Percentiles rank a stretch among this genome's conserved stretches.
Evolutionary conservation across 2,329 filamentous ascomycete genomes (phyloP).

Genomic region (Pyrenophora seminiperda): DNA sequence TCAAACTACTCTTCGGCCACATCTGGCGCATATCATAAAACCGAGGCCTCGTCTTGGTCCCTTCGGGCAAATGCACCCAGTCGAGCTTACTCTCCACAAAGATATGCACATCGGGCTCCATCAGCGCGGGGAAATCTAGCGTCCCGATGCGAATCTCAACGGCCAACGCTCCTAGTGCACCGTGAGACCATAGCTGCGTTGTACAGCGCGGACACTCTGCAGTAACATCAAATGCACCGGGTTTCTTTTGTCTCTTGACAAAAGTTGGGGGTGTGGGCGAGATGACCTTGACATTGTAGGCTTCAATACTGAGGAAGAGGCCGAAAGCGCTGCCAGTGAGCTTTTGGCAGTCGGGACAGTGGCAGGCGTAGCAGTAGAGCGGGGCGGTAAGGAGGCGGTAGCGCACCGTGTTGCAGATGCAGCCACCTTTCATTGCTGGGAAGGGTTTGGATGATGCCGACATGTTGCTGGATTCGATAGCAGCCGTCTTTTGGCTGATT

Average conservation of each 20-base stretch:
- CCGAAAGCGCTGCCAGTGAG: slow-evolving; percentile 32
- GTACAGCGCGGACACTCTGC: slow-evolving; percentile 32
- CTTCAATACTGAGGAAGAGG: slow-evolving; percentile 31
- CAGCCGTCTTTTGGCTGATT: no score
- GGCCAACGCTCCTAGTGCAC: slow-evolving; percentile 8
- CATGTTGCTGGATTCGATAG: no score
- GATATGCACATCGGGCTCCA: slow-evolving; percentile 40
- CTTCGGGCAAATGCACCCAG: slow-evolving; percentile 35
- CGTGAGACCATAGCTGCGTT: slow-evolving; percentile 28
- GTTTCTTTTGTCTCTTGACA: not conserved
- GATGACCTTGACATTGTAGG: slow-evolving; percentile 26
- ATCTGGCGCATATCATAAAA: slow-evolving; percentile 13
- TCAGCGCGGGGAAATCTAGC: slow-evolving; percentile 34
- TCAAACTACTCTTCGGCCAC: slow-evolving; percentile 40
- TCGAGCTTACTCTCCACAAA: slow-evolving; percentile 38
- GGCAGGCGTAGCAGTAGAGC: slow-evolving; percentile 40
- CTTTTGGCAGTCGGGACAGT: slow-evolving; percentile 40
- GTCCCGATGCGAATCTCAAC: slow-evolving; percentile 31
- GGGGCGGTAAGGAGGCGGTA: slow-evolving; percentile 38
- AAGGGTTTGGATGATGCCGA: slow-evolving; percentile 22
- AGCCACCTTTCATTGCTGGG: slow-evolving; percentile 38
- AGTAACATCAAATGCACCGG: not conserved
- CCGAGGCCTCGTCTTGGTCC: slow-evolving; percentile 21
- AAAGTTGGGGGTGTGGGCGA: slow-evolving; percentile 20
- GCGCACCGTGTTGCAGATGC: slow-evolving; percentile 29